These are phyloP conservation scores for Aspergillus steynii DNA, from an alignment of 495 filamentous ascomycete genomes.

Conservation along the genomic window DNA sequence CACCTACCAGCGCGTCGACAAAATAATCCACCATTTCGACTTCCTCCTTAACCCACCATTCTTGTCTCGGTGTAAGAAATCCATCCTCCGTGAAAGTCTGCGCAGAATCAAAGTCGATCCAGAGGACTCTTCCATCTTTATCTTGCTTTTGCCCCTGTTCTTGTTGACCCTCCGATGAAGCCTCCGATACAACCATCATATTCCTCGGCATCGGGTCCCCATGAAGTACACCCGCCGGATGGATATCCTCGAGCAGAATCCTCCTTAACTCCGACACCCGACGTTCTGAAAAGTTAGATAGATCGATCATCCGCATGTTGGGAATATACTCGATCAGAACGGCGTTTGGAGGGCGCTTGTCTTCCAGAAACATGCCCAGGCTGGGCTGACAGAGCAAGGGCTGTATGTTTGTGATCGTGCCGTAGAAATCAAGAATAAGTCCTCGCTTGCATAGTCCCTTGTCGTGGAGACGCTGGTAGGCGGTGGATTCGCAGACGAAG, in stretches of 20 bases:
- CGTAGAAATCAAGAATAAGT: slow-evolving; percentile 28
- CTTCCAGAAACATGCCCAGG: slow-evolving; percentile 21
- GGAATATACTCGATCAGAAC: slow-evolving; percentile 30
- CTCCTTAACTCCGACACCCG: slow-evolving; percentile 14
- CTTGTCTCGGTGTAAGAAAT: slow-evolving; percentile 11
- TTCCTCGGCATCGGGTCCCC: slow-evolving; percentile 23
- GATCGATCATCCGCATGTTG: slow-evolving; percentile 20
- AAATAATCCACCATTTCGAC: slow-evolving; percentile 25
- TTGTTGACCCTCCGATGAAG: too few species aligned
- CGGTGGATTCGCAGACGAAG: slow-evolving; percentile 23
- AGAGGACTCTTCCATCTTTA: slow-evolving; percentile 18
- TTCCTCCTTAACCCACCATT: slow-evolving; percentile 19
- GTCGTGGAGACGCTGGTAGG: slow-evolving; percentile 22
- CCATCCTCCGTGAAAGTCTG: slow-evolving; percentile 19
- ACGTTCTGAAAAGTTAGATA: slow-evolving; percentile 20
- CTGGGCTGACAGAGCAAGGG: slow-evolving; percentile 15
- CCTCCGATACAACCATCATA: slow-evolving; percentile 20
- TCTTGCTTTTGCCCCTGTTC: too few species aligned
- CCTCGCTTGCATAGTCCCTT: slow-evolving; percentile 24
- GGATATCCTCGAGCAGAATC: slow-evolving; percentile 22
- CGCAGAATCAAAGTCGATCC: slow-evolving; percentile 30
- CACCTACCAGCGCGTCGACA: slow-evolving; percentile 20
- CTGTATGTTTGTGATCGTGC: slow-evolving; percentile 22
- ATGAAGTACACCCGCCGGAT: slow-evolving; percentile 21
- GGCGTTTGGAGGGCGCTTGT: slow-evolving; percentile 25